phyloP scores from a whole-genome alignment of 176 grass and related monocot species.

The Dendrocalamus sinicus region DNA sequence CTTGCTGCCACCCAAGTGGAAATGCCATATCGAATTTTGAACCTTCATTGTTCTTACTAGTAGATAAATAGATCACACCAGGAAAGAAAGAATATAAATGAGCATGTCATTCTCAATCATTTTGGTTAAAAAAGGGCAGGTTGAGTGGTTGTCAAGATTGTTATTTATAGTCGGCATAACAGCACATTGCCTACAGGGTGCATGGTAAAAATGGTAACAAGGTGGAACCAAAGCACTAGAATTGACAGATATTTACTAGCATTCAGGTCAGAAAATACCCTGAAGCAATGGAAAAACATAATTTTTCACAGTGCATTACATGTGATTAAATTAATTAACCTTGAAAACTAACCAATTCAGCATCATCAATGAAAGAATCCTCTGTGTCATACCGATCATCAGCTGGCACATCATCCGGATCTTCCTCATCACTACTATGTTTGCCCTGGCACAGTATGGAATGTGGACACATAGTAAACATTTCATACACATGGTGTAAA shows the following conservation, averaged over 20 bases:
- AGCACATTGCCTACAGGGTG: neutral
- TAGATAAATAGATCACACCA: neutral
- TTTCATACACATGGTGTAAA: slow-evolving; percentile 4
- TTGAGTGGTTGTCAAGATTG: neutral
- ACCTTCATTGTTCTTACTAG: neutral
- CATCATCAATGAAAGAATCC: slow-evolving; percentile 85
- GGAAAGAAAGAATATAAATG: slow-evolving; percentile 2
- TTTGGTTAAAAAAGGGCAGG: neutral
- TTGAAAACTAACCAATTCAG: slow-evolving; percentile 68
- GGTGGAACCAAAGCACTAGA: neutral
- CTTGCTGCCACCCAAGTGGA: slow-evolving; percentile 24
- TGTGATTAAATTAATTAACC: slow-evolving; percentile 12
- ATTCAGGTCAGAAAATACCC: slow-evolving; percentile 14
- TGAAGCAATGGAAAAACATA: slow-evolving; percentile 5
- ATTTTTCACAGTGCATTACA: neutral
- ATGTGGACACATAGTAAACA: neutral
- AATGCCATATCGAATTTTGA: neutral
- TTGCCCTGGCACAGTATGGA: slow-evolving; percentile 51
- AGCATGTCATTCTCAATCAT: neutral
- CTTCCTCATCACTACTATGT: slow-evolving; percentile 79
- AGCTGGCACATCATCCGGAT: slow-evolving; percentile 65
- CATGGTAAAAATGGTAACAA: slow-evolving; percentile 19
- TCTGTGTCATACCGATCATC: slow-evolving; percentile 90
- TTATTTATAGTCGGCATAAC: slow-evolving; percentile 1
- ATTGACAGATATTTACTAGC: slow-evolving; percentile 4